Evolutionary conservation across 345 rosid genomes (phyloP).

Genomic region (Durio zibethinus): DNA sequence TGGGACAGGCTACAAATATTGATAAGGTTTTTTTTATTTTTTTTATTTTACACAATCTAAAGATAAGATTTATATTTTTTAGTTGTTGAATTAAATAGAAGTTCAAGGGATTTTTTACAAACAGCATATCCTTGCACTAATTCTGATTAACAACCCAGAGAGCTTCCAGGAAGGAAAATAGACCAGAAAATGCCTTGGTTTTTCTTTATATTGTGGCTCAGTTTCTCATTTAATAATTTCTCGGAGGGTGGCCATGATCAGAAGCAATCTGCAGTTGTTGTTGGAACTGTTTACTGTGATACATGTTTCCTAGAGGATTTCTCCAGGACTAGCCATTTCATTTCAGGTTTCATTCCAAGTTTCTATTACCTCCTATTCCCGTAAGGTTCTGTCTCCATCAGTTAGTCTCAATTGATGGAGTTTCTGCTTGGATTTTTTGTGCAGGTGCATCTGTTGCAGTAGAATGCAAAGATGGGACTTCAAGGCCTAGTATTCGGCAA

Average conservation of each 20-base stretch:
- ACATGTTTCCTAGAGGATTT: constrained; percentile 63
- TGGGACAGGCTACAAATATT: neutral
- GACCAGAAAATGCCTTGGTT: constrained; percentile 34
- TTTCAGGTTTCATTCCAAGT: constrained; percentile 48
- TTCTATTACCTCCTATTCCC: neutral
- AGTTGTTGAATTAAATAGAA: neutral
- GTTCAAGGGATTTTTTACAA: neutral
- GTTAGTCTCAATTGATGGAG: neutral
- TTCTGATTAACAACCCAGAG: neutral
- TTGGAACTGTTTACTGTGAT: constrained; percentile 89
- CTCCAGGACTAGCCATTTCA: constrained; percentile 61
- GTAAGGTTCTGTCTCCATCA: neutral
- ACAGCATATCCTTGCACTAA: neutral
- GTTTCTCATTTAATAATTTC: constrained; percentile 10
- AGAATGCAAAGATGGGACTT: constrained; percentile 55
- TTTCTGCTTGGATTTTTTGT: neutral
- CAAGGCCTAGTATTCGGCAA: constrained; percentile 42
- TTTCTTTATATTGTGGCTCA: constrained; percentile 27
- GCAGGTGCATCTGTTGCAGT: constrained; percentile 81
- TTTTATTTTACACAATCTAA: neutral
- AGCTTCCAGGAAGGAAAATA: neutral
- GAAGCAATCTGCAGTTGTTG: constrained; percentile 56
- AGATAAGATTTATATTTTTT: neutral
- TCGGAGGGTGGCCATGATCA: constrained; percentile 33
- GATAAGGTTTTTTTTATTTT: neutral